Base-by-base conservation (phyloP, 805 yeast genomes). In the Jamesozyma jinghongensis region DNA sequence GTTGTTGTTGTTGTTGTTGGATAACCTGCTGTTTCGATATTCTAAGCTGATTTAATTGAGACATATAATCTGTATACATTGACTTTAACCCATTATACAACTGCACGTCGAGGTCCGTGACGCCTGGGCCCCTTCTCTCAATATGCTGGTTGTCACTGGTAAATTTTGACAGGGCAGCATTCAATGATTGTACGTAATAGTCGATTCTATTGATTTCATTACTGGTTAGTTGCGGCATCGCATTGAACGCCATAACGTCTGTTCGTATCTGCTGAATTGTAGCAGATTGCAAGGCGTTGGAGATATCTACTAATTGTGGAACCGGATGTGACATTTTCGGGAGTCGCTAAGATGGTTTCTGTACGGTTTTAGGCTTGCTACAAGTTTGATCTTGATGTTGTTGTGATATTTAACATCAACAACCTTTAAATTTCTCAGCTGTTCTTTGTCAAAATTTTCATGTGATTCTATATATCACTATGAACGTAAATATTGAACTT, bases 241-340 rank as follows among this genome's bases (percentile, higher is more conserved):
- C 44, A 20, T 47, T 45, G 29, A 48, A 52, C 22, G 42, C 44
- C 36, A 45, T 45, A 13, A 57, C 48, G 39, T 57, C 61, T 12
- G 48, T 30, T 11, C 61, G 52, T 19, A 60, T 56, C 41, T 54
- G 51, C 36, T 57, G 56, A 14, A 60, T 49, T 12, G 51, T 45
- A 14, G 49, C 37, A 12, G 62, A 52, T 34, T 53, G 56, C 40
- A 60, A 48, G 6, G 62, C 57, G 42, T 60, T 58, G 31, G 57
- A 46, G 14, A 60, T 57, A 40, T 60, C 52, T 34, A 60, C 59
- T 39, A 48, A 37, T 43, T 59, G 61, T 19, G 63, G 64, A 28
- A 58, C 52, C 13, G 55, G 54, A 30, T 46, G 38, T 17, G 57
- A 47, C 55, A 51, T 48, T n/a, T n/a, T n/a, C n/a, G n/a, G n/a